A percentile compares a stretch with the other conserved stretches of the same genome.
phyloP scores from a whole-genome alignment of 2,329 filamentous ascomycete genomes.

The Ascochyta pisi region DNA sequence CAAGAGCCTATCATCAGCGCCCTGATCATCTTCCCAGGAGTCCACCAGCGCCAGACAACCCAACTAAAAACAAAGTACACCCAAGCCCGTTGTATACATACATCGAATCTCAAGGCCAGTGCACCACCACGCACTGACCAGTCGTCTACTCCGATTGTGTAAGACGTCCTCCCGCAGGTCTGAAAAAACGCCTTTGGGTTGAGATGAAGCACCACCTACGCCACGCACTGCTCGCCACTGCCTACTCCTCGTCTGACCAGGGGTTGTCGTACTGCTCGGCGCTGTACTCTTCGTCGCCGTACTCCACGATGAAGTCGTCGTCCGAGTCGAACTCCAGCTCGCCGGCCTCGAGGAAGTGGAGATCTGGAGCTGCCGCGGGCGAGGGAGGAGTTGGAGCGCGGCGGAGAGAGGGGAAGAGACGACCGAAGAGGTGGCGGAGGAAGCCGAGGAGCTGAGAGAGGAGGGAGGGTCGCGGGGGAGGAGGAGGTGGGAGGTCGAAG shows the following conservation, averaged over 20 bases:
- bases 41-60: no score
- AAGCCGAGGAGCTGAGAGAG: neutral
- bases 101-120: neutral
- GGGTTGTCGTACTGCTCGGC: neutral
- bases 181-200: conserved; percentile 7
- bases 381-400: neutral
- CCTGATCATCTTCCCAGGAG: no score
- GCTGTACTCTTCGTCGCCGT: neutral
- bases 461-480: neutral
- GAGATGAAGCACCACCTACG: neutral
- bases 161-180: conserved; percentile 7
- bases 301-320: neutral
- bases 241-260: neutral
- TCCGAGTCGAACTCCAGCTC: neutral
- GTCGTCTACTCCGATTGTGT: conserved; percentile 4
- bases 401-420: neutral
- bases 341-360: neutral
- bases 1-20: no score
- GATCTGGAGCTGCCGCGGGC: no score
- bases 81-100: neutral
- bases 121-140: neutral
- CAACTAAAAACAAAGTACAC: neutral
- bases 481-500: neutral
- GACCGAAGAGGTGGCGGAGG: neutral
- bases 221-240: no score